Evolutionary conservation across 2,329 filamentous ascomycete genomes (phyloP).

Genomic region (Diaporthe sp.): DNA sequence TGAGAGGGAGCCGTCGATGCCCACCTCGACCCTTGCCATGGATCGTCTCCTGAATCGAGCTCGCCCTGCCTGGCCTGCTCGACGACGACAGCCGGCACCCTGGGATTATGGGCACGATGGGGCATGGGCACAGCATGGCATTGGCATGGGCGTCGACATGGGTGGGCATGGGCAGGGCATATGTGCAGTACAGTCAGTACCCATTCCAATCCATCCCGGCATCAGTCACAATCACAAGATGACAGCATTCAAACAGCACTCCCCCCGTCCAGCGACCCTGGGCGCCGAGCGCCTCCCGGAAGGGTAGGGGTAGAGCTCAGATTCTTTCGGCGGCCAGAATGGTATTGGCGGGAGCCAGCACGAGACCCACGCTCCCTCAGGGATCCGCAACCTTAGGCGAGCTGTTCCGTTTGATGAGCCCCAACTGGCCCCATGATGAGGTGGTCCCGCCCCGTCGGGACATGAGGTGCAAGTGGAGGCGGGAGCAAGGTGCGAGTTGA

Average conservation of each 20-base stretch:
- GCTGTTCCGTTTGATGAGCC: conserved; percentile 39
- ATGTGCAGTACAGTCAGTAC: background rate
- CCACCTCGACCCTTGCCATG: conserved; percentile 19
- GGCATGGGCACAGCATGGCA: conserved; percentile 25
- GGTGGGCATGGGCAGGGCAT: conserved; percentile 11
- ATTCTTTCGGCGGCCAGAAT: conserved; percentile 21
- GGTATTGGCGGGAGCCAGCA: conserved; percentile 24
- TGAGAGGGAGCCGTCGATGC: conserved; percentile 25
- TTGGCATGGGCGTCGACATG: conserved; percentile 6
- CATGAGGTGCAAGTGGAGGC: conserved; percentile 28
- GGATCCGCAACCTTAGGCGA: conserved; percentile 35
- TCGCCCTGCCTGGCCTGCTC: background rate
- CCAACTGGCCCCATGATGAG: conserved; percentile 21
- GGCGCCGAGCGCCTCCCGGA: conserved; percentile 19
- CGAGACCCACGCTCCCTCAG: conserved; percentile 25
- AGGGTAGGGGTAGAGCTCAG: conserved; percentile 26
- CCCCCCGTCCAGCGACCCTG: conserved; percentile 4
- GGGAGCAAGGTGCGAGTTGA: conserved; percentile 21
- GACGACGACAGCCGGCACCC: conserved; percentile 16
- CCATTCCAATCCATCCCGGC: conserved; percentile 4
- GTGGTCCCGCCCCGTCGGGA: conserved; percentile 32
- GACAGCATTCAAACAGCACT: background rate
- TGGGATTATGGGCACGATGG: background rate
- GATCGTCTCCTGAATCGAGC: conserved; percentile 31
- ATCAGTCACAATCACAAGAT: conserved; percentile 28